Evolutionary conservation across 768 basidiomycete genomes (phyloP), one percentile per base, ranked within the genome.

Genomic region (Coprinopsis strossmayeri): DNA sequence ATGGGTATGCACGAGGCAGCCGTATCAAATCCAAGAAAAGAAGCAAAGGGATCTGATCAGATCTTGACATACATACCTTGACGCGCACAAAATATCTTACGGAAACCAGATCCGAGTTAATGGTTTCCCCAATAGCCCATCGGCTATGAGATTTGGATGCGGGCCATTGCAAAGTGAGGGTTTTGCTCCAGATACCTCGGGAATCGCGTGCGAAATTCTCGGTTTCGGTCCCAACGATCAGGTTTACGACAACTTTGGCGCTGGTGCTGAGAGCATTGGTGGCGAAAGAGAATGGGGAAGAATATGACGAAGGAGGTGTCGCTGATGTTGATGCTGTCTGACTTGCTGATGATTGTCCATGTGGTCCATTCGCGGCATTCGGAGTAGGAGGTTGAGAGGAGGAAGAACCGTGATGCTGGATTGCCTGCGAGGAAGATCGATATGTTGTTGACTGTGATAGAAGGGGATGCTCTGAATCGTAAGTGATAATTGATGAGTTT

Each of bases 101-200:
- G 45, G 77, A 74, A 12, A 77, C 80, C 55, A 84, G 63, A 44
- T 78, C 71, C 34, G 83, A 83, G 53, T 74, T 70, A 55, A 88
- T 76, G 23, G 85, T 84, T 69, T 90, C 87, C 10, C 89, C 89
- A 49, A 86, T 76, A 7, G 87, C 77, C 85, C 89, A 91, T 17
- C 84, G 79, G 57, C 76, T 81, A 50, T 75, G 74, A 2, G 83
- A 78, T 58, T 82, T 84, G 46, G 75, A 64, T 28, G 77, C 74
- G 12, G 87, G 85, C 83, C 87, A 87, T 55, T 83, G 81, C 34
- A 88, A 64, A 5, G 81, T 81, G 38, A 89, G 64, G 1, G 76
- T 83, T 60, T 82, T 82, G 32, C 64, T 73, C 78, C 78, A 84
- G 5, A 79, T 64, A 28, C 84, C 83, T 35, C 74, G 64, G 1